Percentiles rank a stretch among this genome's conserved stretches.
Evolutionary conservation across 2,329 filamentous ascomycete species (phyloP).

Genomic region (Fonsecaea nubica): DNA sequence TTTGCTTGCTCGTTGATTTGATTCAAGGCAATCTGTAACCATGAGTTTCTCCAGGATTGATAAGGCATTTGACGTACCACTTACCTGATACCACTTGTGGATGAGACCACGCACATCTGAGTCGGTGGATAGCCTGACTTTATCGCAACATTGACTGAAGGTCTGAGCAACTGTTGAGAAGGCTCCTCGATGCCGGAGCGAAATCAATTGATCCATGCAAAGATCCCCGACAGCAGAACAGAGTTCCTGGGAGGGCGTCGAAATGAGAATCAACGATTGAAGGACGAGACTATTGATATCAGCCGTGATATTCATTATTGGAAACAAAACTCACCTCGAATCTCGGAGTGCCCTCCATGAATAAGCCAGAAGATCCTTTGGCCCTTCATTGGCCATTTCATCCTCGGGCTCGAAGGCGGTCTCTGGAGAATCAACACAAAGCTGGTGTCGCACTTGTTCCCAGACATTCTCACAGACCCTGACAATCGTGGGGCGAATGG

Average conservation of each 20-base stretch:
- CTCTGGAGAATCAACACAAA: constrained; percentile 95
- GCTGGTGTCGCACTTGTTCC: constrained; percentile 73
- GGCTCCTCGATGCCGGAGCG: constrained; percentile 85
- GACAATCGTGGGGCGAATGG: constrained; percentile 57
- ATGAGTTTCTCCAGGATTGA: constrained; percentile 1
- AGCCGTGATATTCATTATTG: constrained; percentile 29
- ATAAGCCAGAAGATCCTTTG: constrained; percentile 90
- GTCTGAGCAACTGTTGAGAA: constrained; percentile 92
- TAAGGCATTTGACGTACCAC: constrained; percentile 27
- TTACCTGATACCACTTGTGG: constrained; percentile 72
- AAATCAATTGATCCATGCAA: constrained; percentile 81
- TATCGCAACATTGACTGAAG: constrained; percentile 80
- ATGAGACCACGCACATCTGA: constrained; percentile 58
- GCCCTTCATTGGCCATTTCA: constrained; percentile 75
- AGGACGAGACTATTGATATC: constrained; percentile 69
- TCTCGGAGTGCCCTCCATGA: constrained; percentile 96
- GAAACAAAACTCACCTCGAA: constrained; percentile 67
- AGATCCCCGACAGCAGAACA: constrained; percentile 73
- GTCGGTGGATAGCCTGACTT: constrained; percentile 60
- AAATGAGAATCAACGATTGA: constrained; percentile 61
- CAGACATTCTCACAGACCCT: constrained; percentile 73
- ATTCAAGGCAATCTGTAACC: constrained; percentile 63
- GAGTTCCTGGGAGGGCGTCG: constrained; percentile 58
- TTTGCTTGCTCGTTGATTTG: constrained; percentile 78
- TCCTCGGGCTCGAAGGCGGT: constrained; percentile 68